Evolutionary conservation across 768 basidiomycete genomes (phyloP).

Genomic region (Chiua virens): DNA sequence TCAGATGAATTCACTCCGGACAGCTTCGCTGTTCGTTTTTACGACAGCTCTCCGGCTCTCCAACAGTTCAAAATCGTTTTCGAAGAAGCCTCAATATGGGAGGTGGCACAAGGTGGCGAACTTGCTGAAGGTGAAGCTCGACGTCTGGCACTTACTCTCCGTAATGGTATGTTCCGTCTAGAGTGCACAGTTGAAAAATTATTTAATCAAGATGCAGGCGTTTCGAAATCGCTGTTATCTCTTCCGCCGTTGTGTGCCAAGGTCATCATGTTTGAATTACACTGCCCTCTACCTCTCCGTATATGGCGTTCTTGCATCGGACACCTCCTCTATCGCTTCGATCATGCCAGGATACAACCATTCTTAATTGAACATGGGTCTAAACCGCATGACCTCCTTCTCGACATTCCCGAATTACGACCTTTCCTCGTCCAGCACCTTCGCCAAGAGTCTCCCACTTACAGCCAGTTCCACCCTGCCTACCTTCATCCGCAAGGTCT

Average conservation of each 20-base stretch:
- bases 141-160: no score
- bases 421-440: neutral
- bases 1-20: constrained; percentile 10
- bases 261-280: constrained; percentile 33
- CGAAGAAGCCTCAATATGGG: constrained; percentile 15
- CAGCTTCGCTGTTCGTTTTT: constrained; percentile 39
- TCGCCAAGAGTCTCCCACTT: no score
- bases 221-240: constrained; percentile 41
- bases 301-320: constrained; percentile 12
- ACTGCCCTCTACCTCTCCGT: constrained; percentile 7
- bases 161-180: no score
- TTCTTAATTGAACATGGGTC: no score
- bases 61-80: constrained; percentile 29
- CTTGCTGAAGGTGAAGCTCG: no score
- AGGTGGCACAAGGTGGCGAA: constrained; percentile 1
- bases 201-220: neutral
- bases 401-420: constrained; percentile 27
- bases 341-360: no score
- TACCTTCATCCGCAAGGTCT: no score
- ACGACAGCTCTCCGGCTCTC: constrained; percentile 20
- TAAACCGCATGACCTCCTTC: neutral
- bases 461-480: no score
- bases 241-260: constrained; percentile 25
- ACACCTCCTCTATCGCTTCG: no score
- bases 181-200: no score